A percentile compares a stretch with the other conserved stretches of the same genome.
Evolutionary conservation across 169 alveolate species (phyloP).

Genomic region (Plasmodium chabaudi): DNA sequence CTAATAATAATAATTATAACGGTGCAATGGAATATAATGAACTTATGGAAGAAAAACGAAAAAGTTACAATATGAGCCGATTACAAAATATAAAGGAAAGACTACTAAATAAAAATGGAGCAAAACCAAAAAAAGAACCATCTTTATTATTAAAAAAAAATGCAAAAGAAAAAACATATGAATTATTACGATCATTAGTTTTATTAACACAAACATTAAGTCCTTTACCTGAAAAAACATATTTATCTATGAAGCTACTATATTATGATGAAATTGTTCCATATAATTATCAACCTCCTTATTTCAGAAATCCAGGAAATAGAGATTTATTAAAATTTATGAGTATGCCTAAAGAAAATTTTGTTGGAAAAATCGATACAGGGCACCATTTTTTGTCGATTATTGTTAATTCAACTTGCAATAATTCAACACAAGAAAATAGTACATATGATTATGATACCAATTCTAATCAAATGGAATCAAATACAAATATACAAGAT

Average conservation of each 20-base stretch:
- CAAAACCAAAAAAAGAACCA: slow-evolving; percentile 45
- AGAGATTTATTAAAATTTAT: slow-evolving; percentile 77
- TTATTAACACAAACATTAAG: slow-evolving; percentile 87
- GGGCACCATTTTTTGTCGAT: slow-evolving; percentile 79
- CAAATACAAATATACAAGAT: slow-evolving; percentile 8
- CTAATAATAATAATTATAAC: not conserved
- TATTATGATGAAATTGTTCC: slow-evolving; percentile 89
- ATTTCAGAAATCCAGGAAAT: slow-evolving; percentile 83
- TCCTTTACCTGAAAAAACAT: slow-evolving; percentile 88
- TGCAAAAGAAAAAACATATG: slow-evolving; percentile 80
- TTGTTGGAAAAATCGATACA: slow-evolving; percentile 83
- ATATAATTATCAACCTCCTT: slow-evolving; percentile 87
- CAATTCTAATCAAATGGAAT: slow-evolving; percentile 8
- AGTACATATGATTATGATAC: not conserved
- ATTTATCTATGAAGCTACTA: slow-evolving; percentile 85
- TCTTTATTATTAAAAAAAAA: slow-evolving; percentile 78
- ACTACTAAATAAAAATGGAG: slow-evolving; percentile 70
- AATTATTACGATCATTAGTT: slow-evolving; percentile 83
- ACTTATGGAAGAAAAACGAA: slow-evolving; percentile 30
- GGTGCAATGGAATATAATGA: no score
- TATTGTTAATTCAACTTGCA: slow-evolving; percentile 79
- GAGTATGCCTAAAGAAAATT: slow-evolving; percentile 79
- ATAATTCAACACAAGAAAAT: slow-evolving; percentile 10
- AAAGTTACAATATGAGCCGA: slow-evolving; percentile 38
- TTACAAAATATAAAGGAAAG: slow-evolving; percentile 41